Conservation (phyloP, 345 rosid species). For the Raphanus sativus region DNA sequence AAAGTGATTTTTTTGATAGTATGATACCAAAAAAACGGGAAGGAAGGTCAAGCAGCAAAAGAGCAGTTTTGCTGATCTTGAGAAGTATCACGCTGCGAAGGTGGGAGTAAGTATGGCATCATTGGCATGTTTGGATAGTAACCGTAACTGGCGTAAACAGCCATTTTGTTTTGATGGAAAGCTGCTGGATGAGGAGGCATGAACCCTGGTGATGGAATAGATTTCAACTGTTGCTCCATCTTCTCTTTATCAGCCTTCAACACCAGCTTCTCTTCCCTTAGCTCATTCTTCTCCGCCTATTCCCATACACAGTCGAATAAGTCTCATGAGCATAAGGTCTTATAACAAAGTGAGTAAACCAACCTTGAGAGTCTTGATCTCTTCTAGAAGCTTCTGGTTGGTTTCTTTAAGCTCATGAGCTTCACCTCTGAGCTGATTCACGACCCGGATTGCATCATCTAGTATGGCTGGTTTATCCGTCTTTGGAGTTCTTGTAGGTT, state of each 20-base stretch:
- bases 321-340: neutral
- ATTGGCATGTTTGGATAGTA: conserved; percentile 56
- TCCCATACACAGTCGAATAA: neutral
- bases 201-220: conserved; percentile 58
- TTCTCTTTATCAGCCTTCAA: conserved; percentile 79
- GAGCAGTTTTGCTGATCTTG: conserved; percentile 79
- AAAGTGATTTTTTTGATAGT: conserved; percentile 17
- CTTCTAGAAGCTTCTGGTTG: conserved; percentile 68
- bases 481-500: conserved; percentile 74
- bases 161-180: conserved; percentile 63
- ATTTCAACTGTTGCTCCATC: conserved; percentile 70
- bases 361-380: conserved; percentile 82
- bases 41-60: conserved; percentile 59
- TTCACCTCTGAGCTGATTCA: conserved; percentile 76
- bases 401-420: conserved; percentile 77
- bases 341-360: conserved; percentile 14
- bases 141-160: conserved; percentile 60
- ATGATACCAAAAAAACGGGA: neutral
- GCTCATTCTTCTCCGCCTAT: conserved; percentile 88
- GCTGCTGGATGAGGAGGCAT: conserved; percentile 52
- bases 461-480: conserved; percentile 82
- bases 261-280: conserved; percentile 76
- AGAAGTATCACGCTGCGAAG: conserved; percentile 68
- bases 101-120: conserved; percentile 79
- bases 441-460: conserved; percentile 71